Base-by-base conservation (phyloP, 352 stramenopile species). In the Peronospora destructor region DNA sequence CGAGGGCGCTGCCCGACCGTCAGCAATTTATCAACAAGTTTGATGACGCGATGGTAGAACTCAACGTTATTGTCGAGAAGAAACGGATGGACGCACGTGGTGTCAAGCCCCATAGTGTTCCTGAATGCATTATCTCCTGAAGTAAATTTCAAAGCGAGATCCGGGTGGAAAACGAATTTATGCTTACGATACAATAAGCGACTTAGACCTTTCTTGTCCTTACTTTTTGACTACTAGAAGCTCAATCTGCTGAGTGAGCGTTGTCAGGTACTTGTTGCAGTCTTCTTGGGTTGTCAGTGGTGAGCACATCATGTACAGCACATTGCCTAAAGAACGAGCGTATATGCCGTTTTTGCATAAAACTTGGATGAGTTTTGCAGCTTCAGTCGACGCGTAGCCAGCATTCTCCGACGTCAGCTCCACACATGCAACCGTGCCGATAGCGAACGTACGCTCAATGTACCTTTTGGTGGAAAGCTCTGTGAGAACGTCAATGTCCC, bases 231-330 rank as follows among this genome's bases (percentile, higher is more conserved):
- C 41, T 26, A 76, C 65, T n/a, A 80, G 41, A 28, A 71, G 50
- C 23, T 66, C 53, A n/a, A 87, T 58, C 50, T 85, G 55, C 13
- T 53, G 38, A 19, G 58, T 76, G 32, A 90, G 52, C 7, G 53
- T 72, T 4, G 50, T 35, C 14, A 91, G 68, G 44, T 86, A 84
- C 37, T 71, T 71, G 47, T 60, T 62, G 50, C 79, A 91, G 38
- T 87, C 75, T 33, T 63, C 58, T 33, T 68, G 61, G 4, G 77
- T 80, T 19, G 77, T 91, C 0, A 93, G 58, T 0, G 82, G 82
- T 6, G 82, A 91, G 57, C 76, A 88, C 79, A 93, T 93, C 49
- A 93, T 61, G 60, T 93, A 93, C 32, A 93, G 45, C 45, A 91
- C 79, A 49, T 91, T 93, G 23, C 82, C 82, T 0, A 93, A 65